These are phyloP conservation scores for Fusarium pseudograminearum DNA, from an alignment of 2,329 filamentous ascomycete species.

Conservation along the genomic window DNA sequence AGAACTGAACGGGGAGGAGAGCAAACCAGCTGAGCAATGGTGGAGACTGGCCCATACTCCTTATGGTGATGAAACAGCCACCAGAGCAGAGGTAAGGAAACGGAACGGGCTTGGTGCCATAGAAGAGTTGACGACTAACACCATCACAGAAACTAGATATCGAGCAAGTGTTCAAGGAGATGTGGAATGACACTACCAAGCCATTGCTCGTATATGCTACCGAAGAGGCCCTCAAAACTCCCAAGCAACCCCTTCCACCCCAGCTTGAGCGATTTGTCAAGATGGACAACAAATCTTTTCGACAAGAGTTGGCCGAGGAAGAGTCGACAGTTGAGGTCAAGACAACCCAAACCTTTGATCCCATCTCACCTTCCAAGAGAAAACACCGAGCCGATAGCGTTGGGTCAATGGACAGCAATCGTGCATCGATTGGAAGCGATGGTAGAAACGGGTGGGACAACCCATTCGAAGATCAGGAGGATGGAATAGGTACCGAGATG, in stretches of 20 bases:
- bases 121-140: conserved; percentile 40
- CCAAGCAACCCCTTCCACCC: conserved; percentile 53
- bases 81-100: conserved; percentile 62
- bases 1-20: conserved; percentile 54
- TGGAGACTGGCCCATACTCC: conserved; percentile 64
- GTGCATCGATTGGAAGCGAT: conserved; percentile 59
- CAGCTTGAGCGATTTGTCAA: conserved; percentile 60
- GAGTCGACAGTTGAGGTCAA: conserved; percentile 42
- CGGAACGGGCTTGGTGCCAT: neutral
- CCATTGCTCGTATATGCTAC: conserved; percentile 67
- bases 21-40: conserved; percentile 62
- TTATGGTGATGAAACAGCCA: conserved; percentile 54
- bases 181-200: conserved; percentile 62
- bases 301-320: conserved; percentile 61
- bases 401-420: conserved; percentile 62
- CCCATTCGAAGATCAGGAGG: conserved; percentile 48
- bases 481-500: conserved; percentile 46
- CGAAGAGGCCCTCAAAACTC: conserved; percentile 50
- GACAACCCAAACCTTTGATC: conserved; percentile 50
- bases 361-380: conserved; percentile 60
- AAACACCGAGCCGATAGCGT: conserved; percentile 60
- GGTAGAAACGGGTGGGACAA: conserved; percentile 50
- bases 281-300: conserved; percentile 65
- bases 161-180: conserved; percentile 59
- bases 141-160: conserved; percentile 59